Evolutionary conservation across 192 early-diverging fungal genomes (phyloP), one percentile per base, ranked within the genome.

Genomic region (Borealophlyctis nickersoniae): DNA sequence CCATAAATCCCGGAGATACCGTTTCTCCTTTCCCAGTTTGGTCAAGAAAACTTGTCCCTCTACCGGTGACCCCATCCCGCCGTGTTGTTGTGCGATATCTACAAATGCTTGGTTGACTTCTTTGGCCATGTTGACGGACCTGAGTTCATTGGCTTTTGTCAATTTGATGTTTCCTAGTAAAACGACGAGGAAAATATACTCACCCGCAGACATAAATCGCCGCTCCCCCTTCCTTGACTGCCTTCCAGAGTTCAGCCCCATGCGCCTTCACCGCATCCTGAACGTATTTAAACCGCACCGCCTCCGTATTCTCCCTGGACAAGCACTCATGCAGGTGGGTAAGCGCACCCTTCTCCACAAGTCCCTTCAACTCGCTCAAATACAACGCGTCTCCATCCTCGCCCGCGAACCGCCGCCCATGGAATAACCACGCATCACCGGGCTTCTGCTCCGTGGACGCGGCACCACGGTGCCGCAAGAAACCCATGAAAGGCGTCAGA

Each of bases 401-500:
- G 4, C 61, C 56, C 0, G 75, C 71, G 58, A 86, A 80, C 26
- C 94, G 79, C 60, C 90, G 91, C 3, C 96, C 96, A 76, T 92
- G 93, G 62, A 92, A 89, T 50, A 98, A 75, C 77, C 78, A 81
- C 39, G 82, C 77, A 9, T 78, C 63, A 14, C 86, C 89, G 1
- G 34, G 60, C 2, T 71, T 70, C 14, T 60, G 69, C 36, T 61
- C 59, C 28, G 76, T 76, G 52, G 84, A 77, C 0, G 52, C 49
- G 19, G 79, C 79, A 2, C 24, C 3, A 7, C 30, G 58, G 22
- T 31, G 33, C 69, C 94, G 78, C 33, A 97, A 73, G 65, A 97
- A 96, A 0, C 91, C 88, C 29, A 94, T 77, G 49, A 97, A 95
- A 0, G 96, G 95, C 5, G 95, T 89, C n/a, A 99, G 84, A 22